These are phyloP conservation scores for Dothideomycetes sp. DNA, from an alignment of 2,329 filamentous ascomycete species.

Conservation along the genomic window DNA sequence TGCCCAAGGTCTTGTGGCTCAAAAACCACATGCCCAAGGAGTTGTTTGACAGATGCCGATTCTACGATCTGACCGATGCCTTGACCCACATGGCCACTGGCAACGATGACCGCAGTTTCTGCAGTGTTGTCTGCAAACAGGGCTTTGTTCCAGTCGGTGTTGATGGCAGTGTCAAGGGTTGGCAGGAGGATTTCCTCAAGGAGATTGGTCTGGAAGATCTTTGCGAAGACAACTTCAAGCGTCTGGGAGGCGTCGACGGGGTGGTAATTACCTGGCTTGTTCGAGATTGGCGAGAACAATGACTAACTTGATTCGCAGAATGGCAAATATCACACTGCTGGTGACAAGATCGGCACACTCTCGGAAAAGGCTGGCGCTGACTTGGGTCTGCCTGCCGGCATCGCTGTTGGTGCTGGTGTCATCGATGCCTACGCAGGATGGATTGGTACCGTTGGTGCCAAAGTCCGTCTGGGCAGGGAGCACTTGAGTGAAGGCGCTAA, in stretches of 20 bases:
- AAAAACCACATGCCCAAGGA: constrained; percentile 97
- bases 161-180: constrained; percentile 93
- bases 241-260: constrained; percentile 88
- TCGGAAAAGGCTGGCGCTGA: constrained; percentile 75
- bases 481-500: constrained; percentile 49
- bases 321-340: constrained; percentile 81
- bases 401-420: constrained; percentile 89
- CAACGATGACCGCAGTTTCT: constrained; percentile 84
- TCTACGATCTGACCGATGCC: constrained; percentile 89
- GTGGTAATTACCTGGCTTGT: constrained; percentile 54
- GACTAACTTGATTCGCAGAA: constrained; percentile 53
- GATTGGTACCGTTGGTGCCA: constrained; percentile 98
- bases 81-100: constrained; percentile 91
- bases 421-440: constrained; percentile 98
- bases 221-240: constrained; percentile 75
- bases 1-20: constrained; percentile 95
- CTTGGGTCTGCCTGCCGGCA: constrained; percentile 75
- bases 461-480: constrained; percentile 65
- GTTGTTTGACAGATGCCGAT: constrained; percentile 86
- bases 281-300: constrained; percentile 5
- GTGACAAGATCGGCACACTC: constrained; percentile 77
- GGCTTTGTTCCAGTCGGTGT: constrained; percentile 95
- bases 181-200: constrained; percentile 90
- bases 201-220: constrained; percentile 82
- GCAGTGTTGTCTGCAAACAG: constrained; percentile 95